These are phyloP conservation scores for Phytophthora pistaciae DNA, from an alignment of 352 stramenopile species.

Conservation along the genomic window DNA sequence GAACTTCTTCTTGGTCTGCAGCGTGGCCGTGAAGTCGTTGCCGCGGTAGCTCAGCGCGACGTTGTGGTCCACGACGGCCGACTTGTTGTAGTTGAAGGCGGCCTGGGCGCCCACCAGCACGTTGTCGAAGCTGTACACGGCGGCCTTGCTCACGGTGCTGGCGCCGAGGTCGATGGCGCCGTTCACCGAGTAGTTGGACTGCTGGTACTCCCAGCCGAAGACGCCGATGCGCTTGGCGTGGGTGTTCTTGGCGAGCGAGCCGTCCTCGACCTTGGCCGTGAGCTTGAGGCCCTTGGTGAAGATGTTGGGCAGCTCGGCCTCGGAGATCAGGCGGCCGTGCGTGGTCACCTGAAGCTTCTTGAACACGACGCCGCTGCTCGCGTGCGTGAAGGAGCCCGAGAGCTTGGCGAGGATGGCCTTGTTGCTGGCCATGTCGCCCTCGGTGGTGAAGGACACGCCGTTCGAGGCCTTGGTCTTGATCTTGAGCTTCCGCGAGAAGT, in stretches of 20 bases:
- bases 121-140: slow-evolving; percentile 84
- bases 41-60: slow-evolving; percentile 82
- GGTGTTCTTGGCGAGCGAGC: slow-evolving; percentile 82
- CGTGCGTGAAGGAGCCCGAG: slow-evolving; percentile 76
- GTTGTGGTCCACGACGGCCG: slow-evolving; percentile 85
- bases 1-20: slow-evolving; percentile 92
- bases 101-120: slow-evolving; percentile 76
- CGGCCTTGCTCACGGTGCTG: slow-evolving; percentile 68
- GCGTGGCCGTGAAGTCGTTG: slow-evolving; percentile 76
- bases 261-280: slow-evolving; percentile 86
- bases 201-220: slow-evolving; percentile 81
- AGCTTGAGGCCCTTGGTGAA: slow-evolving; percentile 86
- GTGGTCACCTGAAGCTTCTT: slow-evolving; percentile 92
- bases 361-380: slow-evolving; percentile 67
- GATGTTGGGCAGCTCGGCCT: slow-evolving; percentile 84
- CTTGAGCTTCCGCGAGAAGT: slow-evolving; percentile 93
- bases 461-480: slow-evolving; percentile 91
- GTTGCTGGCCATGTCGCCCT: slow-evolving; percentile 87
- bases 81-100: slow-evolving; percentile 87
- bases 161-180: slow-evolving; percentile 62
- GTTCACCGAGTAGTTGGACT: slow-evolving; percentile 71
- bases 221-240: slow-evolving; percentile 78
- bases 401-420: slow-evolving; percentile 90
- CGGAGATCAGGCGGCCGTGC: slow-evolving; percentile 76
- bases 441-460: slow-evolving; percentile 88